A percentile compares a stretch with the other conserved stretches of the same genome.
These are phyloP conservation scores for Pseudogymnoascus sp. DNA, from an alignment of 2,329 filamentous ascomycete species.

Conservation along the genomic window DNA sequence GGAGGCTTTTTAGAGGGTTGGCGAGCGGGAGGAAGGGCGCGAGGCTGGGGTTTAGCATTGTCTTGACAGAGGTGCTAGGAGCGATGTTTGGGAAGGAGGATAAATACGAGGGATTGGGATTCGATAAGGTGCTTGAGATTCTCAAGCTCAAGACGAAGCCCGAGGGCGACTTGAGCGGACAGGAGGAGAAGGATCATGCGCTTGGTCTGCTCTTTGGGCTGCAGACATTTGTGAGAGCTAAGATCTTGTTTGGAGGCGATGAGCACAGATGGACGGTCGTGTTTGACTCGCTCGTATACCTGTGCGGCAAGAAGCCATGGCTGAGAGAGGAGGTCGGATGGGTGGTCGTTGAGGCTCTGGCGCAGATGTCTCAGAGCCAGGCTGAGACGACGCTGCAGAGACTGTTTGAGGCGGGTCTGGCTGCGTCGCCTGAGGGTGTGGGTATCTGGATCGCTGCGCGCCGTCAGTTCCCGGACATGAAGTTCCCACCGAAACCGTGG, in stretches of 20 bases:
- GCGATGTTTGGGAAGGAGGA: slow-evolving; percentile 54
- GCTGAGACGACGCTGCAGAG: slow-evolving; percentile 55
- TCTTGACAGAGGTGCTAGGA: slow-evolving; percentile 70
- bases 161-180: slow-evolving; percentile 45
- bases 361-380: slow-evolving; percentile 48
- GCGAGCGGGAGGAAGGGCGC: slow-evolving; percentile 86
- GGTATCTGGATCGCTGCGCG: slow-evolving; percentile 75
- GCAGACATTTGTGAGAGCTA: slow-evolving; percentile 76
- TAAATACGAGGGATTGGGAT: slow-evolving; percentile 47
- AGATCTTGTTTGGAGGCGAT: slow-evolving; percentile 55
- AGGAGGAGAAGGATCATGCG: slow-evolving; percentile 80
- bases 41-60: slow-evolving; percentile 80
- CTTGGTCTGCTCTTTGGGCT: slow-evolving; percentile 83
- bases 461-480: slow-evolving; percentile 54
- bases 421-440: slow-evolving; percentile 79
- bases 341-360: slow-evolving; percentile 66
- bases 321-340: slow-evolving; percentile 80
- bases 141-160: slow-evolving; percentile 49
- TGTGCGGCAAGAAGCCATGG: slow-evolving; percentile 80
- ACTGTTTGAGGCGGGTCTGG: slow-evolving; percentile 57
- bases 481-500: slow-evolving; percentile 66
- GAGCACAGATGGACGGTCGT: slow-evolving; percentile 56
- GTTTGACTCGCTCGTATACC: slow-evolving; percentile 63
- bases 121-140: slow-evolving; percentile 46
- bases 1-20: slow-evolving; percentile 74